Conservation (phyloP, 1,139 yeast species). For the Kurtzmaniella quercitrusa region DNA sequence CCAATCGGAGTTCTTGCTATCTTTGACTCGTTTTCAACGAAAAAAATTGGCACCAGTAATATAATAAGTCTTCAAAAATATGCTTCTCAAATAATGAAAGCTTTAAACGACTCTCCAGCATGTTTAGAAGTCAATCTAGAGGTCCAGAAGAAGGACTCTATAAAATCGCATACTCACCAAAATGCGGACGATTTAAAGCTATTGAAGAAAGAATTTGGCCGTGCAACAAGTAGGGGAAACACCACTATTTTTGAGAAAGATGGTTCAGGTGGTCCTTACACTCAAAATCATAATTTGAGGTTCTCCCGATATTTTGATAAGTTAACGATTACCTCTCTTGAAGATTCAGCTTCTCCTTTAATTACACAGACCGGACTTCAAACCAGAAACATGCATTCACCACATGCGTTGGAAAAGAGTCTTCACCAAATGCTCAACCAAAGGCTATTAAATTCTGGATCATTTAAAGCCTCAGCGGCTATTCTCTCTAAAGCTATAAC, state of each 20-base stretch:
- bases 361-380: slow-evolving; percentile 6
- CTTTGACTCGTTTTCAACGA: slow-evolving; percentile 48
- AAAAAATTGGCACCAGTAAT: slow-evolving; percentile 30
- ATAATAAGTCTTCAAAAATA: slow-evolving; percentile 30
- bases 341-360: slow-evolving; percentile 6
- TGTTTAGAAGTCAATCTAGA: slow-evolving; percentile 10
- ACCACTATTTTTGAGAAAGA: slow-evolving; percentile 53
- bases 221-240: slow-evolving; percentile 48
- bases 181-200: slow-evolving; percentile 14
- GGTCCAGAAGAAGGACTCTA: slow-evolving; percentile 4
- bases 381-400: background rate
- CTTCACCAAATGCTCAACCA: slow-evolving; percentile 30
- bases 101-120: slow-evolving; percentile 34
- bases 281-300: slow-evolving; percentile 42
- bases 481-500: slow-evolving; percentile 38
- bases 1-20: slow-evolving; percentile 60
- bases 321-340: background rate
- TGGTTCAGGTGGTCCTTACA: slow-evolving; percentile 58
- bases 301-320: slow-evolving; percentile 28
- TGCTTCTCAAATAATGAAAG: slow-evolving; percentile 41
- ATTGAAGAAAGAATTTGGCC: slow-evolving; percentile 35
- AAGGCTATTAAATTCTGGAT: slow-evolving; percentile 35
- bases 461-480: slow-evolving; percentile 41
- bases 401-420: slow-evolving; percentile 5
- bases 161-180: background rate